Base-by-base conservation (phyloP, 345 rosid species). In the Mallotus nudiflorus region DNA sequence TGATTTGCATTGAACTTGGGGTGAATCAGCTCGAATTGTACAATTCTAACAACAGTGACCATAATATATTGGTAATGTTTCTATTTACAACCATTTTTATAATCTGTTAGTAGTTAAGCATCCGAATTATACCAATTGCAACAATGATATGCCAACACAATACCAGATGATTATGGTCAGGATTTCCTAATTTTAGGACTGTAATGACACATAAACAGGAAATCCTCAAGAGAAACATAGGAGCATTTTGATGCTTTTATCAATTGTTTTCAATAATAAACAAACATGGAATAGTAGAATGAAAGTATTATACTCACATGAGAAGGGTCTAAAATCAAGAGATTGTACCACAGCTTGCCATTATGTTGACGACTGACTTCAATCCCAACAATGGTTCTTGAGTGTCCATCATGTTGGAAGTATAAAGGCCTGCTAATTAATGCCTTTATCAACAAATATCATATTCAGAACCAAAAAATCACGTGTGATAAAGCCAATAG, bases 391-490 rank as follows among this genome's bases (percentile, higher is more conserved):
- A 91, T 83, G 25, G 93, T 87, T 78, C 93, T 82, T 15, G 95
- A 91, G 76, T 89, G 97, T 29, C 95, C 97, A 62, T 89, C 90
- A 56, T 91, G 96, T 75, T 91, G 97, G 76, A 88, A 88, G 75
- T 91, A 91, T 70, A 91, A 84, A 8, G 97, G 96, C 81, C 96
- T 91, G 77, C 68, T 58, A 60, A 66, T 42, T 62, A 77, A 75
- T 37, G 44, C 27, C 72, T 46, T 19, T 56, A 63, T 61, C 67
- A 33, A 61, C 44, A 75, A 40, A 63, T 18, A 27, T 77, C 62
- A 67, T 33, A 33, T 33, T 33, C 37, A 33, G 35, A 67, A 15
- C 10, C 11, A 60, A 29, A 56, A 65, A 7, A 28, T 25, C 20
- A 29, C 44, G 72, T 49, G 19, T 15, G 35, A 46, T 28, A 29